These are phyloP conservation scores for Teratosphaeria gauchensis DNA, from an alignment of 2,329 filamentous ascomycete species.

Conservation along the genomic window DNA sequence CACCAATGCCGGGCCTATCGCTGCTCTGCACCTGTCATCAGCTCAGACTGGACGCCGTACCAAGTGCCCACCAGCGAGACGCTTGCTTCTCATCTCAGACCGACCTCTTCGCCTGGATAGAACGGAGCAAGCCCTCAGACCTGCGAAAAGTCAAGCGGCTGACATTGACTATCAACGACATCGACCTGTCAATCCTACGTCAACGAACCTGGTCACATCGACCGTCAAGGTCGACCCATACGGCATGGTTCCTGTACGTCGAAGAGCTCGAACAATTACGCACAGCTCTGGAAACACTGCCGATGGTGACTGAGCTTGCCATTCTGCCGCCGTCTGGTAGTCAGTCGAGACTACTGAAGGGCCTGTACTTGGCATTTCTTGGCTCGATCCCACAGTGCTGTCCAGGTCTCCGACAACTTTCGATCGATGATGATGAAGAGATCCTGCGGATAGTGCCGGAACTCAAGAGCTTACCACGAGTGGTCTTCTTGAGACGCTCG, in stretches of 20 bases:
- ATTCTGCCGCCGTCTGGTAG: conserved; percentile 12
- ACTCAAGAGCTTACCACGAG: background rate
- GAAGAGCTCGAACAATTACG: conserved; percentile 16
- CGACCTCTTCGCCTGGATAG: conserved; percentile 19
- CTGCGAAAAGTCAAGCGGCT: conserved; percentile 15
- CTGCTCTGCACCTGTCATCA: conserved; percentile 7
- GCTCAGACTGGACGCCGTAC: conserved; percentile 16
- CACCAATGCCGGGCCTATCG: background rate
- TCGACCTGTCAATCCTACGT: conserved; percentile 18
- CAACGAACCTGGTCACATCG: background rate
- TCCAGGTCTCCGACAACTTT: conserved; percentile 9
- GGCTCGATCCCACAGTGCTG: conserved; percentile 10
- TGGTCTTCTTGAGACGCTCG: background rate
- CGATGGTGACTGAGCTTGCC: conserved; percentile 12
- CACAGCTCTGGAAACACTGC: conserved; percentile 11
- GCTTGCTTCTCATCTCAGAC: conserved; percentile 17
- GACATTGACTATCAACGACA: conserved; percentile 16
- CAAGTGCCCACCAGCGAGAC: conserved; percentile 13
- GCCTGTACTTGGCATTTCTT: conserved; percentile 19
- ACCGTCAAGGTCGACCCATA: conserved; percentile 3
- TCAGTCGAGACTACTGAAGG: conserved; percentile 14
- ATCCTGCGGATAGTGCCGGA: conserved; percentile 9
- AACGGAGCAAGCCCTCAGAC: conserved; percentile 10
- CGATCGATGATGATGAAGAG: conserved; percentile 9
- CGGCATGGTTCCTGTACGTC: conserved; percentile 17